These are phyloP conservation scores for Teunomyces atbi DNA, from an alignment of 805 yeast genomes.

Conservation along the genomic window DNA sequence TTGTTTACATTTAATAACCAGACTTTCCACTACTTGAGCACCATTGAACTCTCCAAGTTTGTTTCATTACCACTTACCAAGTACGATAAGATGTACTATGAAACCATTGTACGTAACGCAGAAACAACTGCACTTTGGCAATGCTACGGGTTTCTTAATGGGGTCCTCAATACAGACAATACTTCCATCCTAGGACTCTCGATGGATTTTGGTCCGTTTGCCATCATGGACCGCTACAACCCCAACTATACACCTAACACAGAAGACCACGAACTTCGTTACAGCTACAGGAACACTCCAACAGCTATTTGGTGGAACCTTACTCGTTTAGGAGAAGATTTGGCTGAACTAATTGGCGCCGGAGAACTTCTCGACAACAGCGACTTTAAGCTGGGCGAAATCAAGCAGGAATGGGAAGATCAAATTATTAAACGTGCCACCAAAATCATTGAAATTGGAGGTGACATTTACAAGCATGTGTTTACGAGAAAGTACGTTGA, in stretches of 20 bases:
- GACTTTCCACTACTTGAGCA: constrained; percentile 21
- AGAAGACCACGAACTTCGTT: constrained; percentile 71
- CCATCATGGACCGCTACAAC: constrained; percentile 81
- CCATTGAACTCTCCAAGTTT: not conserved
- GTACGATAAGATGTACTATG: constrained; percentile 71
- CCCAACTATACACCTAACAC: constrained; percentile 86
- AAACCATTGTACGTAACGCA: constrained; percentile 74
- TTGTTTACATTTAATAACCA: constrained; percentile 45
- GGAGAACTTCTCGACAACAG: constrained; percentile 52
- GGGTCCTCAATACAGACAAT: constrained; percentile 92
- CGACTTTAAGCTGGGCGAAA: constrained; percentile 38
- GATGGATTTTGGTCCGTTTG: constrained; percentile 93
- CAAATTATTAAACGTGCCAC: constrained; percentile 60
- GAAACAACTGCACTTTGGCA: constrained; percentile 81
- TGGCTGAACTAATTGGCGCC: constrained; percentile 79
- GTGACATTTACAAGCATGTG: constrained; percentile 60
- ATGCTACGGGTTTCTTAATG: constrained; percentile 87
- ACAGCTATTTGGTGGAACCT: constrained; percentile 91
- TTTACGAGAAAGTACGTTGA: constrained; percentile 59
- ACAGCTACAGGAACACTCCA: constrained; percentile 83
- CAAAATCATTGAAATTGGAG: constrained; percentile 58
- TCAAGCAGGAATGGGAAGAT: constrained; percentile 50
- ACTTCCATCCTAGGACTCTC: constrained; percentile 86
- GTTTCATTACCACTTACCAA: constrained; percentile 35
- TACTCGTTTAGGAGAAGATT: constrained; percentile 75